Evolutionary conservation across 2,329 filamentous ascomycete genomes (phyloP).

Genomic region (Arthroderma sp.): DNA sequence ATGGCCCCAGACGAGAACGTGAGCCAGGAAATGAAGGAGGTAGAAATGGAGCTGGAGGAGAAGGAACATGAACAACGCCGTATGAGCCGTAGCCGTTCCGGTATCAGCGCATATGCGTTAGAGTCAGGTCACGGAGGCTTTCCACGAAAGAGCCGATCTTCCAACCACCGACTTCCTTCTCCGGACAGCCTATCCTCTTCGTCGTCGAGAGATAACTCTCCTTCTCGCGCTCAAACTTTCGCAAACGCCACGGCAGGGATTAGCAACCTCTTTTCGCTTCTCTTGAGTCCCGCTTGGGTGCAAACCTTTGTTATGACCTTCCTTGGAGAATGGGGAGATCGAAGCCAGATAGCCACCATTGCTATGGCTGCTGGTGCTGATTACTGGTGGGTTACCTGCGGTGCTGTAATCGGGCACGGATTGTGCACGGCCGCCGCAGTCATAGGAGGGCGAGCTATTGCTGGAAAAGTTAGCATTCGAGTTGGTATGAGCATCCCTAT

Average conservation of each 20-base stretch:
- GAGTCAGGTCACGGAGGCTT: constrained; percentile 61
- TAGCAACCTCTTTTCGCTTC: constrained; percentile 72
- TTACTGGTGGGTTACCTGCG: constrained; percentile 96
- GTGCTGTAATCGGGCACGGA: constrained; percentile 73
- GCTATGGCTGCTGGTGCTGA: constrained; percentile 97
- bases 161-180: constrained; percentile 62
- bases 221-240: constrained; percentile 34
- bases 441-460: constrained; percentile 81
- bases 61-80: constrained; percentile 70
- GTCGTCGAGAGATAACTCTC: constrained; percentile 50
- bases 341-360: constrained; percentile 95
- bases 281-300: constrained; percentile 93
- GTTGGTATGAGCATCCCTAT: constrained; percentile 61
- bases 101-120: constrained; percentile 61
- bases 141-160: constrained; percentile 54
- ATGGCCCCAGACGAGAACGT: constrained; percentile 89
- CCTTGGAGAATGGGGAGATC: constrained; percentile 93
- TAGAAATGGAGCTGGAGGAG: constrained; percentile 84
- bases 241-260: constrained; percentile 50
- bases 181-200: constrained; percentile 71
- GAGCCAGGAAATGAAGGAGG: constrained; percentile 94
- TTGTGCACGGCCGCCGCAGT: constrained; percentile 87
- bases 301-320: constrained; percentile 99
- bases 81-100: constrained; percentile 52
- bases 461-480: constrained; percentile 85